Conservation (phyloP, 2,329 filamentous ascomycete genomes). For the Drechslerella dactyloides region DNA sequence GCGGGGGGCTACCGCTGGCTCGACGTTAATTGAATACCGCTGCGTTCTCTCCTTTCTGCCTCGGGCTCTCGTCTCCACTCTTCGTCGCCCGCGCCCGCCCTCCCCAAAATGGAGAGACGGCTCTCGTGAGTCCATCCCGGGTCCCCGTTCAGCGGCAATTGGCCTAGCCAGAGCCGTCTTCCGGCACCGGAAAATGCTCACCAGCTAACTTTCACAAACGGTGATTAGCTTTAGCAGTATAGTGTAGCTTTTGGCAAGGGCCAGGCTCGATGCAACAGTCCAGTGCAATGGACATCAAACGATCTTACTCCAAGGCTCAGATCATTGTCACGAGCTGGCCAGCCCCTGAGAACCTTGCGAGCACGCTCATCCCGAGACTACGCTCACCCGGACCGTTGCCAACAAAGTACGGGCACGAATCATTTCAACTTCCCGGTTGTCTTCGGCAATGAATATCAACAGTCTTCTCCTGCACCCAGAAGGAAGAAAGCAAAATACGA, state of each 20-base stretch:
- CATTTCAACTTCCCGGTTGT: too few species aligned
- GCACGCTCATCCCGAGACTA: too few species aligned
- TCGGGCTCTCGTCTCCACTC: conserved; percentile 22
- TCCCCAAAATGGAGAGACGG: conserved; percentile 16
- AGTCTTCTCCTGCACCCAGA: too few species aligned
- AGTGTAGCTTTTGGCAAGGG: not conserved
- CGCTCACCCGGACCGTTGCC: too few species aligned
- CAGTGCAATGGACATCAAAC: too few species aligned
- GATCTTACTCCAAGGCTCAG: not conserved
- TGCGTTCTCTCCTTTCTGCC: conserved; percentile 20
- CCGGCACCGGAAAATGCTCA: conserved; percentile 8
- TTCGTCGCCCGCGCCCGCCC: conserved; percentile 5
- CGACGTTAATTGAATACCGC: not conserved
- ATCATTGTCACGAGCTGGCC: too few species aligned
- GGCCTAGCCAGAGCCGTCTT: conserved; percentile 27
- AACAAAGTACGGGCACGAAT: too few species aligned
- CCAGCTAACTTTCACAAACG: not conserved
- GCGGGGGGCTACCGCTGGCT: not conserved
- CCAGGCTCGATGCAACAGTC: not conserved
- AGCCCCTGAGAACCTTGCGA: too few species aligned
- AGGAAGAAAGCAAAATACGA: too few species aligned
- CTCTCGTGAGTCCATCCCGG: conserved; percentile 20
- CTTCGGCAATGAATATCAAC: too few species aligned
- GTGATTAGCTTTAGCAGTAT: not conserved
- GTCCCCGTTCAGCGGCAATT: conserved; percentile 30